Percentiles rank a stretch among this genome's conserved stretches.
Evolutionary conservation across 2,329 filamentous ascomycete genomes (phyloP).

Genomic region (Byssoonygena ceratinophila): DNA sequence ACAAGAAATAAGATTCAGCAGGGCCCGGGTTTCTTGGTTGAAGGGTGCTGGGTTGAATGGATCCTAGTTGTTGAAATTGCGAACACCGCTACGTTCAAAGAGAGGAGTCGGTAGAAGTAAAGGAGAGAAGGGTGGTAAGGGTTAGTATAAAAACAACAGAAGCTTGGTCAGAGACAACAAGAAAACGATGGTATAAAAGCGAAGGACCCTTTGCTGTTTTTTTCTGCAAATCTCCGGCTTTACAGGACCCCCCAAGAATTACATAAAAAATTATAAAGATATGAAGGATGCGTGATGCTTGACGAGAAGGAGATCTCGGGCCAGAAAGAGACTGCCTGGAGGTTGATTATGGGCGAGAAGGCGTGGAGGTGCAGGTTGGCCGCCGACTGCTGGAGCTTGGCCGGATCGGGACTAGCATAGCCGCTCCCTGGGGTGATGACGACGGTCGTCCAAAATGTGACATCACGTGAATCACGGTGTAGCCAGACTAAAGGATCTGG

Average conservation of each 20-base stretch:
- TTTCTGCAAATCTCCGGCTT: too few species aligned
- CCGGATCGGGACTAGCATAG: slow-evolving; percentile 8
- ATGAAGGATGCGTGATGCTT: not conserved
- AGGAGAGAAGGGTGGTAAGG: not conserved
- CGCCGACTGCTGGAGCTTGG: not conserved
- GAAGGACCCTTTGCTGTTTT: too few species aligned
- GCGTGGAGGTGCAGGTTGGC: slow-evolving; percentile 10
- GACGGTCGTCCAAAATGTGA: not conserved
- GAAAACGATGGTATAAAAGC: slow-evolving; percentile 1
- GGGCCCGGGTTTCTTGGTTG: not conserved
- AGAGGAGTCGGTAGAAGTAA: not conserved
- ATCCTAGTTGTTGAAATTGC: not conserved
- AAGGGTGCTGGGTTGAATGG: not conserved
- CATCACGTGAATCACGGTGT: not conserved
- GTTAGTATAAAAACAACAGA: not conserved
- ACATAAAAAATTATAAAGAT: slow-evolving; percentile 8
- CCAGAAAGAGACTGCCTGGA: slow-evolving; percentile 1
- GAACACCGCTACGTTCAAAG: not conserved
- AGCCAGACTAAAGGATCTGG: too few species aligned
- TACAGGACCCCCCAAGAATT: not conserved
- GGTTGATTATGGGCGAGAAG: slow-evolving; percentile 7
- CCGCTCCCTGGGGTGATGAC: not conserved
- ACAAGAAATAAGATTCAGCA: not conserved
- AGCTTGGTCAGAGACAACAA: not conserved
- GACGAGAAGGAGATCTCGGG: not conserved